Conservation (phyloP, 768 basidiomycete species). For the Pulveroboletus ravenelii region DNA sequence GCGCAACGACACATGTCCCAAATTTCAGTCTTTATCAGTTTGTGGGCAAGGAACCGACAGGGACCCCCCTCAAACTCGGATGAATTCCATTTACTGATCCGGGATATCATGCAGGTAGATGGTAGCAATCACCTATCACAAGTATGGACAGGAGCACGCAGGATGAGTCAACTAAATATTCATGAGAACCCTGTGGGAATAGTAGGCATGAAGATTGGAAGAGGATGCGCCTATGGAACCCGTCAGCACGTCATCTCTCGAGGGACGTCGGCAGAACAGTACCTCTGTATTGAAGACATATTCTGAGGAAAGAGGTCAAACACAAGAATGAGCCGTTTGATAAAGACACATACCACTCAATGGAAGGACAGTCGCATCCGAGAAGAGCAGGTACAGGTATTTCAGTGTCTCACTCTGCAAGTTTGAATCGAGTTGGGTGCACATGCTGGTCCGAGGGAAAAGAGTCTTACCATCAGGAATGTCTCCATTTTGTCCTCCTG, state of each 20-base stretch:
- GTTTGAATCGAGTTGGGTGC: neutral
- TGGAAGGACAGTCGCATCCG: slow-evolving; percentile 66
- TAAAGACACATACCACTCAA: slow-evolving; percentile 54
- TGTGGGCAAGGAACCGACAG: neutral
- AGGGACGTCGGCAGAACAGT: slow-evolving; percentile 1
- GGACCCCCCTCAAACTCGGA: neutral
- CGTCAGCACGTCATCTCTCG: neutral
- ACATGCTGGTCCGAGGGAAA: neutral
- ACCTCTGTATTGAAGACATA: slow-evolving; percentile 95
- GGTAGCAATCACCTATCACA: neutral
- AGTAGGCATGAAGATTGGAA: slow-evolving; percentile 62
- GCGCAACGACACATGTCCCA: neutral
- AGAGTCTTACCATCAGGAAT: slow-evolving; percentile 69
- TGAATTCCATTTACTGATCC: neutral
- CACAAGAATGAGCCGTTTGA: neutral
- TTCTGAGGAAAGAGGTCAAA: slow-evolving; percentile 38
- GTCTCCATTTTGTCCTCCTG: slow-evolving; percentile 94
- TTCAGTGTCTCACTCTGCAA: slow-evolving; percentile 82
- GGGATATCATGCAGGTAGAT: neutral
- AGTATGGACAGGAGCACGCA: neutral
- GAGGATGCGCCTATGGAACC: slow-evolving; percentile 53
- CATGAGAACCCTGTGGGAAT: slow-evolving; percentile 46
- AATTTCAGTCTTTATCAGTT: neutral
- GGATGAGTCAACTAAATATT: slow-evolving; percentile 8
- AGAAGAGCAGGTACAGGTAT: slow-evolving; percentile 86